These are phyloP conservation scores for Colletotrichum falcatum DNA, from an alignment of 2,329 filamentous ascomycete species.

Conservation along the genomic window DNA sequence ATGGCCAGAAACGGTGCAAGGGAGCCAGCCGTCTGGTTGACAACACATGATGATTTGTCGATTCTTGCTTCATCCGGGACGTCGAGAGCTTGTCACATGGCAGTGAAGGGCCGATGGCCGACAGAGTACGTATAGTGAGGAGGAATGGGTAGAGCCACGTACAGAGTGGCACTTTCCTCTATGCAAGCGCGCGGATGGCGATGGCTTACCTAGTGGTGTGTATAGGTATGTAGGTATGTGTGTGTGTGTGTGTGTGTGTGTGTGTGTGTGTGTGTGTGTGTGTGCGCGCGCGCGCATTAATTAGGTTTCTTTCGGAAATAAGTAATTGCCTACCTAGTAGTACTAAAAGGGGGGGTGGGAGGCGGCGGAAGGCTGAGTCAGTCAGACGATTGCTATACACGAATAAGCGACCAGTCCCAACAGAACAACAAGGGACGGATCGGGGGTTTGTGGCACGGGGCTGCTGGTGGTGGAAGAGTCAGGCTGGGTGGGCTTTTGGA, in stretches of 20 bases:
- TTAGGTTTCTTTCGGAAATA: too few relatives aligned
- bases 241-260: background rate
- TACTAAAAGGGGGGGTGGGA: background rate
- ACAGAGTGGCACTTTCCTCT: background rate
- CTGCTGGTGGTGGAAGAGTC: background rate
- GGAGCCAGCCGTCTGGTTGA: background rate
- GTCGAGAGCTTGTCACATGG: conserved; percentile 26
- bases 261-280: too few relatives aligned
- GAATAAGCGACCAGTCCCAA: conserved; percentile 7
- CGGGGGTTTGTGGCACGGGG: background rate
- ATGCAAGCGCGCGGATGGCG: background rate
- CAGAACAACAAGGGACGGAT: conserved; percentile 20
- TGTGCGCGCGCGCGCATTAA: too few relatives aligned
- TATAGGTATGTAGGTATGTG: background rate
- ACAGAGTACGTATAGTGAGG: background rate
- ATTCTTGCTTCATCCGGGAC: conserved; percentile 21
- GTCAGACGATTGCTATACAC: background rate
- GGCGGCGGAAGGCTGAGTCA: conserved; percentile 6
- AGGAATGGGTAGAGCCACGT: background rate
- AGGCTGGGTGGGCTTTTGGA: background rate
- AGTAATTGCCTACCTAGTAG: background rate
- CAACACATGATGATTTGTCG: background rate
- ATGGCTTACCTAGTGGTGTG: background rate
- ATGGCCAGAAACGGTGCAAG: conserved; percentile 13
- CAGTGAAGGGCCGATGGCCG: background rate